These are phyloP conservation scores for Pinus taeda DNA, from an alignment of 75 land plant species.

Conservation along the genomic window DNA sequence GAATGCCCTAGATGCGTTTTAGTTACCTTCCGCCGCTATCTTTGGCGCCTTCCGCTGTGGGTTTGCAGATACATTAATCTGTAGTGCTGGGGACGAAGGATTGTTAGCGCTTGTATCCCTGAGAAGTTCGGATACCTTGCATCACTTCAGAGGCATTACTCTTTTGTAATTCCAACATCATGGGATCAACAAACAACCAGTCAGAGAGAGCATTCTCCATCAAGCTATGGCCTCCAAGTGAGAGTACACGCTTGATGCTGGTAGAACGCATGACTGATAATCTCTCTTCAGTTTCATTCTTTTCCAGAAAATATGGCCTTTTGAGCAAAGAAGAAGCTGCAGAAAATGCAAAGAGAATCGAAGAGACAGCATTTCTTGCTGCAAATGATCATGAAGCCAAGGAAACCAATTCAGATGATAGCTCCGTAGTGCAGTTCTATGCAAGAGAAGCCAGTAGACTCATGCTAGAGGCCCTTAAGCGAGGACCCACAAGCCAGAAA, in stretches of 20 bases:
- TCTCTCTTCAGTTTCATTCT: constrained; percentile 59
- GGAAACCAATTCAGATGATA: constrained; percentile 61
- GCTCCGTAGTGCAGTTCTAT: constrained; percentile 83
- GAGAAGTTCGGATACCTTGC: too few species aligned
- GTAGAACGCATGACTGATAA: constrained; percentile 63
- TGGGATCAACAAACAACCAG: background rate
- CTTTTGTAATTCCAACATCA: too few species aligned
- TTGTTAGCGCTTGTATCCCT: too few species aligned
- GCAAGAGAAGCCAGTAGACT: constrained; percentile 91
- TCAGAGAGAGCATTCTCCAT: constrained; percentile 24
- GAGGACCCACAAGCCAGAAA: constrained; percentile 29
- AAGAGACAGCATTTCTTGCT: constrained; percentile 52
- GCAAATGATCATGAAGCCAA: constrained; percentile 57
- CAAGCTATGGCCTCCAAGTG: constrained; percentile 89
- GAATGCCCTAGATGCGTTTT: too few species aligned
- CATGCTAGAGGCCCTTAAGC: constrained; percentile 71
- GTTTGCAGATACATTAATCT: too few species aligned
- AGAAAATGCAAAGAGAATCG: constrained; percentile 59
- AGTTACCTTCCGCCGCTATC: too few species aligned
- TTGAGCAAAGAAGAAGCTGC: constrained; percentile 64
- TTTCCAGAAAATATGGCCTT: constrained; percentile 65
- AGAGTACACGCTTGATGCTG: constrained; percentile 55
- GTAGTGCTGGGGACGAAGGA: too few species aligned
- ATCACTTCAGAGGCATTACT: too few species aligned
- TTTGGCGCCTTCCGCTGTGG: too few species aligned